Conservation (phyloP, 345 rosid species). For the Punica granatum region DNA sequence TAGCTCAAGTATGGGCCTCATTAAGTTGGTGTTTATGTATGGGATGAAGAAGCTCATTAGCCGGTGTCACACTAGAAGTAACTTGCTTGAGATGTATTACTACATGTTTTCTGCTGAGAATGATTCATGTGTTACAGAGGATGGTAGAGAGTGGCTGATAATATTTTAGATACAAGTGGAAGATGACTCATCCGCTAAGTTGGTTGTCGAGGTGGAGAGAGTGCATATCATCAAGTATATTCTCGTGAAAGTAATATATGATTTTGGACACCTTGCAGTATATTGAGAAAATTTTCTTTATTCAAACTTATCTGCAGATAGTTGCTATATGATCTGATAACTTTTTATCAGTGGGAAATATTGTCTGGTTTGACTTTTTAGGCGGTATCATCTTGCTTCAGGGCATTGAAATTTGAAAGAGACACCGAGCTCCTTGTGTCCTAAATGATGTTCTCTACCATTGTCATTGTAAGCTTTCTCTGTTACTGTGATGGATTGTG, state of each 20-base stretch:
- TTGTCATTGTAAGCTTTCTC: background rate
- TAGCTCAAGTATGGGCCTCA: too few species aligned
- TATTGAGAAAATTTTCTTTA: background rate
- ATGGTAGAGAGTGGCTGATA: background rate
- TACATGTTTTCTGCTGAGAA: background rate
- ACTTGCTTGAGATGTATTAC: background rate
- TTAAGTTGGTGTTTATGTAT: too few species aligned
- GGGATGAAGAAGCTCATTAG: too few species aligned
- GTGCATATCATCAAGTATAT: background rate
- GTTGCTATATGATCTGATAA: background rate
- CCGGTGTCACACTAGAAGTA: background rate
- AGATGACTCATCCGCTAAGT: background rate
- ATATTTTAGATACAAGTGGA: background rate
- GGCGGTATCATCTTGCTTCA: background rate
- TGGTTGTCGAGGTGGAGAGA: background rate
- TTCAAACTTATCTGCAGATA: background rate
- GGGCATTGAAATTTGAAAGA: background rate
- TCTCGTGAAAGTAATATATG: background rate
- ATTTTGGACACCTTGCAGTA: background rate
- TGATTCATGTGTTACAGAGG: background rate
- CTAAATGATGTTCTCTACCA: background rate
- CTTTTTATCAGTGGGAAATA: background rate
- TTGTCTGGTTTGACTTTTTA: background rate
- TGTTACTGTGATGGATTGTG: background rate
- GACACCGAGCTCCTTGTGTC: background rate